Evolutionary conservation across 176 grass and related monocot species (phyloP).

Genomic region (Eremochloa ophiuroides): DNA sequence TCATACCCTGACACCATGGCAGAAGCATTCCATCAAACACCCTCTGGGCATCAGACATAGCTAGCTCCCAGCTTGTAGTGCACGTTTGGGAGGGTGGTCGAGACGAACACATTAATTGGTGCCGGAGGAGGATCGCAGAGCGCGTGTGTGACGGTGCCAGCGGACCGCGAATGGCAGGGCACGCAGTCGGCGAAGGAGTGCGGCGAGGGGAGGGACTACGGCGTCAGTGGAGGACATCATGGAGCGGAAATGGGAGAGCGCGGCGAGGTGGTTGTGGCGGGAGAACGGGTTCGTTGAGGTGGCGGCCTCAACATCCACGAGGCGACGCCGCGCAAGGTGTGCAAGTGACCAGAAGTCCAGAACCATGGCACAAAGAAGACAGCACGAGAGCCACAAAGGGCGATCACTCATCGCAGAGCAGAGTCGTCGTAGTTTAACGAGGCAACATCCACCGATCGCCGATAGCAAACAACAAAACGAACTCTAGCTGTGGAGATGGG

Average conservation of each 20-base stretch:
- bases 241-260: conserved; percentile 38
- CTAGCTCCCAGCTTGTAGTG: conserved; percentile 55
- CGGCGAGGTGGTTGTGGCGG: conserved; percentile 16
- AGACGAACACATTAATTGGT: conserved; percentile 45
- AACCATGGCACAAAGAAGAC: too few species aligned
- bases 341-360: too few species aligned
- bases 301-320: conserved; percentile 73
- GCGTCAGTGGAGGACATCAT: conserved; percentile 38
- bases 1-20: conserved; percentile 68
- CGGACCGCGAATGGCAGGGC: background rate
- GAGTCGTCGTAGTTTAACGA: background rate
- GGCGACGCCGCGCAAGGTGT: conserved; percentile 35
- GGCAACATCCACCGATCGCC: background rate
- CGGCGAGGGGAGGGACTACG: conserved; percentile 46
- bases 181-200: conserved; percentile 57
- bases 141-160: conserved; percentile 26
- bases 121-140: conserved; percentile 24
- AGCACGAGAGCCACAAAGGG: too few species aligned
- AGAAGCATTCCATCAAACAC: conserved; percentile 61
- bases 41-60: conserved; percentile 41
- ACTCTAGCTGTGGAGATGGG: background rate
- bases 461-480: background rate
- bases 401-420: too few species aligned
- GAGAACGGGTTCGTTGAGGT: conserved; percentile 66
- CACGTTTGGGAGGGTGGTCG: conserved; percentile 55